Base-by-base conservation (phyloP, 257 asterid species). In the Fraxinus excelsior region DNA sequence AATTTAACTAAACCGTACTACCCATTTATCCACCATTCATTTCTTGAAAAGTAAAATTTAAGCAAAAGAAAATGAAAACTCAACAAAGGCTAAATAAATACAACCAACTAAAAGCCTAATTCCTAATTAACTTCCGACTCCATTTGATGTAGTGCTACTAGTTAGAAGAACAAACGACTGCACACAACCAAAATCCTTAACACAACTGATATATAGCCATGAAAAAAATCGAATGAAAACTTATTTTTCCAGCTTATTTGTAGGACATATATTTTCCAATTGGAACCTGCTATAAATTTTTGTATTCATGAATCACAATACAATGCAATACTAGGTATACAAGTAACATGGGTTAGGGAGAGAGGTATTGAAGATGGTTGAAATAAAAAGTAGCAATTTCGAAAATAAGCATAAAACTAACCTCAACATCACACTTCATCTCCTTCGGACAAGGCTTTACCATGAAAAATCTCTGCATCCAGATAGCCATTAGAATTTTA, bases 381-480 rank as follows among this genome's bases (percentile, higher is more conserved):
- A 42, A 7, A 44, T 40, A 65, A 46, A 73, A 38, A 70, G 7
- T 26, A 29, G 58, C 58, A 68, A 21, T 75, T 2, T 31, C 13
- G 44, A 23, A 71, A 4, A 71, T 21, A 72, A 34, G 66, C 44
- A 51, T 62, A 26, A 69, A 76, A 79, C 90, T 81, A 75, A 96
- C 99, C 99, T 96, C 97, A 84, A 96, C 97, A 78, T 96, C 99
- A 77, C 98, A 93, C 85, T 88, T 93, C 97, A 93, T 90, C 92
- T 96, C 99, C 88, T 93, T 93, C 12, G 96, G 90, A 81, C 98
- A 94, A 81, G 99, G 98, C 87, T 94, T 94, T 78, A 94, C 96
- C 96, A 90, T 87, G 89, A 85, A 87, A 85, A 94, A 92, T 74
- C 99, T 92, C 99, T 94, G 98, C 91, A 90, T 35, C 79, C 77